A percentile compares a stretch with the other conserved stretches of the same genome.
These are phyloP conservation scores for Schizophyllum commune DNA, from an alignment of 1,284 basidiomycete species.

Conservation along the genomic window DNA sequence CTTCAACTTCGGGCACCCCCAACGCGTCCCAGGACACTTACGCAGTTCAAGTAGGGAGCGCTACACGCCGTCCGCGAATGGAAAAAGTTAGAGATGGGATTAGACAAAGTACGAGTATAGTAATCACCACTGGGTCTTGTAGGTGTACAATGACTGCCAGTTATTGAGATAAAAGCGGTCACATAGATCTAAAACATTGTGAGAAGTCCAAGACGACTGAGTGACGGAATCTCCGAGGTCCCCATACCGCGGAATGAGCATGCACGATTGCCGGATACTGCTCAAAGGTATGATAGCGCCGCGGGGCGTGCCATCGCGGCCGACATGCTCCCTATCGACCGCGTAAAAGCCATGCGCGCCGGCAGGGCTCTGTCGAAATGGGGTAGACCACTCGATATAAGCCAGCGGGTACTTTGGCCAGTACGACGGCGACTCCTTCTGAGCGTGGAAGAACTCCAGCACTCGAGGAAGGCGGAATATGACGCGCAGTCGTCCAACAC, in stretches of 20 bases:
- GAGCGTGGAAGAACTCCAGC: not conserved
- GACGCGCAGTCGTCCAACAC: not conserved
- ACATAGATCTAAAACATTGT: constrained; percentile 1
- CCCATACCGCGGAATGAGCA: not conserved
- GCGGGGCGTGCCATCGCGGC: not conserved
- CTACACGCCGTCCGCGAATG: no score
- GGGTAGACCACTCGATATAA: constrained; percentile 3
- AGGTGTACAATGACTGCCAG: not conserved
- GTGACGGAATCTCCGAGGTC: not conserved
- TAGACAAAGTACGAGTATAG: no score
- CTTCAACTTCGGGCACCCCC: no score
- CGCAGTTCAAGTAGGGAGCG: no score
- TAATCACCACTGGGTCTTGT: constrained; percentile 1
- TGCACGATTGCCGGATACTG: not conserved
- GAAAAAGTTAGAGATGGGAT: no score
- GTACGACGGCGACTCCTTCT: not conserved
- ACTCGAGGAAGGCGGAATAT: not conserved
- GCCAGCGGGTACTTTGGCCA: constrained; percentile 1
- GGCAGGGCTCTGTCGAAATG: not conserved
- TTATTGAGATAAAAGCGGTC: not conserved
- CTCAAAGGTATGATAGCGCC: not conserved
- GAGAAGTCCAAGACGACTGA: not conserved
- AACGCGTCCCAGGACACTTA: no score
- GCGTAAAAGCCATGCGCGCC: not conserved
- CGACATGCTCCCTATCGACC: not conserved